A percentile compares a stretch with the other conserved stretches of the same genome.
Conservation (phyloP, 129 eudicot species). For the Daucus carota region DH1_v3.0 NC_030388.2:3922501-3923000, state of each 20-base stretch:
- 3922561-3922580: not conserved
- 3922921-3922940: constrained; percentile 86
- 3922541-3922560: constrained; percentile 78
- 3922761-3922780: no score
- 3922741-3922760: no score
- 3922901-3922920: constrained; percentile 84
- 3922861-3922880: constrained; percentile 97
- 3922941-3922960: constrained; percentile 76
- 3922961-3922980: constrained; percentile 56
- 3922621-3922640: not conserved
- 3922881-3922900: constrained; percentile 69
- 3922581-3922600: not conserved
- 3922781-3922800: constrained; percentile 78
- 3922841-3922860: constrained; percentile 42
- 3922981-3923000: constrained; percentile 91
- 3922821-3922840: constrained; percentile 51
- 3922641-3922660: not conserved
- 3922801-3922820: constrained; percentile 93
- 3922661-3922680: not conserved
- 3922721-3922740: no score
- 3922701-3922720: no score
- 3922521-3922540: constrained; percentile 35
- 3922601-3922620: not conserved
- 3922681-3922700: no score
- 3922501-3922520: constrained; percentile 79